Base-by-base conservation (phyloP, 2,329 filamentous ascomycete species). In the Pseudogymnoascus sp. region DNA sequence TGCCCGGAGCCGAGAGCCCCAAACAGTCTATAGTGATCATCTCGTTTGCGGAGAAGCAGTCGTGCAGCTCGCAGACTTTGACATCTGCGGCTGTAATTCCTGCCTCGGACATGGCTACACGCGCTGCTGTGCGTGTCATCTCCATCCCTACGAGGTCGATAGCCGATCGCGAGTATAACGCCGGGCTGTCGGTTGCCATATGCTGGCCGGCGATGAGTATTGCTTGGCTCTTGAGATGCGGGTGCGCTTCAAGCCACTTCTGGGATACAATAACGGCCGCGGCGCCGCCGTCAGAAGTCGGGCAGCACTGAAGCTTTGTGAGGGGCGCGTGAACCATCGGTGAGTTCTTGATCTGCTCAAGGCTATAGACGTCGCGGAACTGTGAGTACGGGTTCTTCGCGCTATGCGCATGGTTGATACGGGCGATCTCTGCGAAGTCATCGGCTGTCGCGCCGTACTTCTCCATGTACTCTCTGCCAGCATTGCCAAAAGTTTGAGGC, bases 271-370 rank as follows among this genome's bases (percentile, higher is more conserved):
- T 79, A 34, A 97, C 88, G 11, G 90, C 91, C 0, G 95, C 92
- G 0, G 92, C 95, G 56, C 88, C 90, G 60, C 93, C 93, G 76
- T 97, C 95, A 0, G 91, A 96, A 0, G 93, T 97, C 1, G 95
- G 93, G 78, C 93, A 97, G 83, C 93, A 97, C 79, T 97, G 95
- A n/a, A 97, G 87, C 78, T 97, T 97, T 64, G 95, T 97, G 63
- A 97, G 83, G 14, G 93, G 93, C 68, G 86, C 85, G 78, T 91
- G 87, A 76, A 97, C 90, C 82, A 86, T 89, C 64, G 90, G 81
- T 0, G 90, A 79, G 37, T 88, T 80, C 73, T 91, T 76, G 74
- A 97, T 82, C 76, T 97, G 88, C 31, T 96, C 90, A 42, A 88
- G 85, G 0, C 89, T 90, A 80, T 97, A 97, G 74, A 93, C 90